phyloP scores from a whole-genome alignment of 1,284 basidiomycete genomes.

The Ustilago vetiveriae region DNA sequence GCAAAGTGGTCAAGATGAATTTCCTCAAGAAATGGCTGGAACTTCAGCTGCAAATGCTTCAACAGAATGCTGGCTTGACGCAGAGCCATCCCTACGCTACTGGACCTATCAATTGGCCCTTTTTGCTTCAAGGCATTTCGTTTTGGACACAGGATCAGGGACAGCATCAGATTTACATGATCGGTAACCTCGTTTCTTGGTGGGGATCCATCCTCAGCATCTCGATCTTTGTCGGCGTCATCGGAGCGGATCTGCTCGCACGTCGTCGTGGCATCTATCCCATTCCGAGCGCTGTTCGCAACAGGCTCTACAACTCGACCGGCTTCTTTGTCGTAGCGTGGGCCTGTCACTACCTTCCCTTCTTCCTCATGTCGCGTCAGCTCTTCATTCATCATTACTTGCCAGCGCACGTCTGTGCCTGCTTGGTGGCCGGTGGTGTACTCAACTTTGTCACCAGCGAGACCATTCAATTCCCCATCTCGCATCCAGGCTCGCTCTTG shows the following conservation, averaged over 20 bases:
- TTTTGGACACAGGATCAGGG: slow-evolving; percentile 89
- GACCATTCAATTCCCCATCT: slow-evolving; percentile 91
- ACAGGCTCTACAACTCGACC: slow-evolving; percentile 88
- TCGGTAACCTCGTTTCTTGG: slow-evolving; percentile 94
- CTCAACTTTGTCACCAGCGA: slow-evolving; percentile 79
- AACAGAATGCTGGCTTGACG: slow-evolving; percentile 95
- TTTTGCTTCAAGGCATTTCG: slow-evolving; percentile 91
- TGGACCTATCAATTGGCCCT: slow-evolving; percentile 96
- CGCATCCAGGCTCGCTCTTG: slow-evolving; percentile 71
- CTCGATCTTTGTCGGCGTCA: slow-evolving; percentile 86
- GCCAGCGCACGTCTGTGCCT: slow-evolving; percentile 81
- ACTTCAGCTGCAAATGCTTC: slow-evolving; percentile 92
- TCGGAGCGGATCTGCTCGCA: slow-evolving; percentile 87
- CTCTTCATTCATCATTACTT: slow-evolving; percentile 93
- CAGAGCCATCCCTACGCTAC: slow-evolving; percentile 95
- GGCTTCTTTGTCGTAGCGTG: slow-evolving; percentile 95
- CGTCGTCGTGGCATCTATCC: slow-evolving; percentile 84
- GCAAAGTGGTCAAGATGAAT: slow-evolving; percentile 80
- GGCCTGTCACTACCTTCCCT: slow-evolving; percentile 95
- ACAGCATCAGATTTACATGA: slow-evolving; percentile 93
- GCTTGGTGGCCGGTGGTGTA: slow-evolving; percentile 88
- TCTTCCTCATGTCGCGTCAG: slow-evolving; percentile 97
- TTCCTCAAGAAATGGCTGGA: slow-evolving; percentile 96
- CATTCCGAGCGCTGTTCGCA: slow-evolving; percentile 80
- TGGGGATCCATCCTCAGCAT: slow-evolving; percentile 88